phyloP scores from a whole-genome alignment of 331 rosid species.

The Rhamnella rubrinervis region DNA sequence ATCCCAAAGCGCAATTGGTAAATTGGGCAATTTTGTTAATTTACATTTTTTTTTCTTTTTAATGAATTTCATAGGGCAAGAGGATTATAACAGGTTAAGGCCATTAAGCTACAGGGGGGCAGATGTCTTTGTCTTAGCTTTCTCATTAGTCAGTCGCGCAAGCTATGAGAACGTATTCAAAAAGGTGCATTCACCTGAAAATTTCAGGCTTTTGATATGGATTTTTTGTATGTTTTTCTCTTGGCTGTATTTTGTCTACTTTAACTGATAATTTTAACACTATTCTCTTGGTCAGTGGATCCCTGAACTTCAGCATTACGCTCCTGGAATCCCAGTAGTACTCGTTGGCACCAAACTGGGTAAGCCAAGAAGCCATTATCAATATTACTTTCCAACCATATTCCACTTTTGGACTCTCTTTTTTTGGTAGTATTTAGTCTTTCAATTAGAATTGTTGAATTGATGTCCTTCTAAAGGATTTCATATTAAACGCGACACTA shows the following conservation, averaged over 20 bases:
- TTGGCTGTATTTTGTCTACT: slow-evolving; percentile 17
- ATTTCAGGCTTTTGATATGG: neutral
- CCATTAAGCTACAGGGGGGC: slow-evolving; percentile 98
- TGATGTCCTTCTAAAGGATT: neutral
- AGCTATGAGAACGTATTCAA: slow-evolving; percentile 89
- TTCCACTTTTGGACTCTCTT: slow-evolving; percentile 1
- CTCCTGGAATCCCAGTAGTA: slow-evolving; percentile 86
- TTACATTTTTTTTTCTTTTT: neutral
- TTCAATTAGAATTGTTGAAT: slow-evolving; percentile 7
- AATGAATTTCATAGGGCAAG: slow-evolving; percentile 67
- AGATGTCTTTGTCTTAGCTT: slow-evolving; percentile 93
- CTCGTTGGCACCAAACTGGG: slow-evolving; percentile 95
- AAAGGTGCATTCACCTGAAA: slow-evolving; percentile 50
- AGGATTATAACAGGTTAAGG: slow-evolving; percentile 94
- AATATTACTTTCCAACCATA: neutral
- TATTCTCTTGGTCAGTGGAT: slow-evolving; percentile 69
- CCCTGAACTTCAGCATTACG: slow-evolving; percentile 93
- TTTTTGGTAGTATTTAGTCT: neutral
- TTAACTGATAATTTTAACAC: slow-evolving; percentile 32
- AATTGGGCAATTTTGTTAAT: slow-evolving; percentile 19
- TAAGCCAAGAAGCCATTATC: slow-evolving; percentile 26
- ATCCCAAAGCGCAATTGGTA: slow-evolving; percentile 8
- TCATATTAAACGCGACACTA: neutral
- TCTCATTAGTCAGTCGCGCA: slow-evolving; percentile 92
- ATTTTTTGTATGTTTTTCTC: neutral